phyloP scores from a whole-genome alignment of 2,329 filamentous ascomycete species.

The Penicillium sp. region DNA sequence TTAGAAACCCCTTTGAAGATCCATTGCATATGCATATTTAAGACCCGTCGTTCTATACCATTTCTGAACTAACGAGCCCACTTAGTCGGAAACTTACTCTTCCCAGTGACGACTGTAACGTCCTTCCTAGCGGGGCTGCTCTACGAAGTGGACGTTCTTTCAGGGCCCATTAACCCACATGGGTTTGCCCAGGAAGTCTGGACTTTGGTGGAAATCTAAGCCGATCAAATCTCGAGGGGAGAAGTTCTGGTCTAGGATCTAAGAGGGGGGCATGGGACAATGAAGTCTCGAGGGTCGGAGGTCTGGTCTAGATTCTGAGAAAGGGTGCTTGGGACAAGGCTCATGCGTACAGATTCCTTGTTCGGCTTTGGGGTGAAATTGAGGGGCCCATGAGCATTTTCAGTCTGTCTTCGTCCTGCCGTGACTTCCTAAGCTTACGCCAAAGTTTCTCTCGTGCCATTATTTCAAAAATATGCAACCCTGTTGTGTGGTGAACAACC shows the following conservation, averaged over 20 bases:
- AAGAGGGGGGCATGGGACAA: background rate
- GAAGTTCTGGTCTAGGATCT: background rate
- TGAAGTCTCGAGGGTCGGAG: background rate
- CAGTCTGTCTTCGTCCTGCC: no score
- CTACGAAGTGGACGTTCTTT: background rate
- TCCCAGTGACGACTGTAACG: constrained; percentile 1
- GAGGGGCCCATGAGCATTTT: background rate
- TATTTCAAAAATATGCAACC: no score
- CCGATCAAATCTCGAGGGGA: background rate
- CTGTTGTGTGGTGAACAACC: no score
- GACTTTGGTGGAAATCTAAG: constrained; percentile 1
- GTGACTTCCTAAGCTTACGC: no score
- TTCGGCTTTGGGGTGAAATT: background rate
- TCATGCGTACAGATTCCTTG: background rate
- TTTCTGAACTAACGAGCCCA: background rate
- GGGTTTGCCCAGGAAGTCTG: background rate
- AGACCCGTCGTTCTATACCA: background rate
- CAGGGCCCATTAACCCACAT: background rate
- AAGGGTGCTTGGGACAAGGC: background rate
- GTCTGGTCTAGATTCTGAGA: background rate
- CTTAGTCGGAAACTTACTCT: background rate
- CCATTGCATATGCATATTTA: background rate
- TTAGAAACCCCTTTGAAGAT: background rate
- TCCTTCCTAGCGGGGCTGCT: background rate
- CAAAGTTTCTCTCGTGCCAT: no score